Percentiles rank a stretch among this genome's conserved stretches.
Conservation (phyloP, 78 protist genomes). For the Anaeramoeba flamelloides region DNA sequence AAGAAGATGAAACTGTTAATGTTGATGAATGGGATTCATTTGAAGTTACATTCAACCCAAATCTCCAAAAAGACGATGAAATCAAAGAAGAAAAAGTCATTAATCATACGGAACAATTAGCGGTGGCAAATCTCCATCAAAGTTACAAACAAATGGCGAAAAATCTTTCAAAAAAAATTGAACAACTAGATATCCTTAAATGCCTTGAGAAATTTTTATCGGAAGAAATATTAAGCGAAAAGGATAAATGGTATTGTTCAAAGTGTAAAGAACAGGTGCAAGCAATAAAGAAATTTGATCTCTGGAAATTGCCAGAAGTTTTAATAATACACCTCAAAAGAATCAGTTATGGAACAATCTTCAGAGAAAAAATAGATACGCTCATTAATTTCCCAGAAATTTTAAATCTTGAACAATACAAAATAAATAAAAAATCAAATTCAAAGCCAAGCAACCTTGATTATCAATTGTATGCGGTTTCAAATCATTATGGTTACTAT, state of each 20-base stretch:
- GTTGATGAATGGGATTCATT: not conserved
- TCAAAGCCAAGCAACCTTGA: too few species aligned
- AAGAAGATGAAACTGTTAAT: too few species aligned
- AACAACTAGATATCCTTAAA: not conserved
- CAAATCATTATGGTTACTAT: not conserved
- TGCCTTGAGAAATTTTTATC: not conserved
- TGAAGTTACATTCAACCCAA: not conserved
- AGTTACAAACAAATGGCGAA: not conserved
- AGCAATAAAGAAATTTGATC: not conserved
- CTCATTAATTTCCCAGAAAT: not conserved
- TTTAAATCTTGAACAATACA: not conserved
- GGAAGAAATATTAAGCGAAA: not conserved
- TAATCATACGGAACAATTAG: not conserved
- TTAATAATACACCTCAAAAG: not conserved
- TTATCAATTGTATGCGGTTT: not conserved
- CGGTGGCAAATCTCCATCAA: not conserved
- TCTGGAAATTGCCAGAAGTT: not conserved
- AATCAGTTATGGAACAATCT: not conserved
- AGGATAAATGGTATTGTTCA: not conserved
- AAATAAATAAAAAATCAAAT: too few species aligned
- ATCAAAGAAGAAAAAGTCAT: not conserved
- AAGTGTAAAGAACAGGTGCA: not conserved
- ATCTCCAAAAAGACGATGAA: not conserved
- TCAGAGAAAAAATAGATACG: not conserved
- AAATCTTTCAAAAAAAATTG: not conserved